A percentile compares a stretch with the other conserved stretches of the same genome.
phyloP scores from a whole-genome alignment of 352 stramenopile genomes.

The Phytophthora lateralis region DNA sequence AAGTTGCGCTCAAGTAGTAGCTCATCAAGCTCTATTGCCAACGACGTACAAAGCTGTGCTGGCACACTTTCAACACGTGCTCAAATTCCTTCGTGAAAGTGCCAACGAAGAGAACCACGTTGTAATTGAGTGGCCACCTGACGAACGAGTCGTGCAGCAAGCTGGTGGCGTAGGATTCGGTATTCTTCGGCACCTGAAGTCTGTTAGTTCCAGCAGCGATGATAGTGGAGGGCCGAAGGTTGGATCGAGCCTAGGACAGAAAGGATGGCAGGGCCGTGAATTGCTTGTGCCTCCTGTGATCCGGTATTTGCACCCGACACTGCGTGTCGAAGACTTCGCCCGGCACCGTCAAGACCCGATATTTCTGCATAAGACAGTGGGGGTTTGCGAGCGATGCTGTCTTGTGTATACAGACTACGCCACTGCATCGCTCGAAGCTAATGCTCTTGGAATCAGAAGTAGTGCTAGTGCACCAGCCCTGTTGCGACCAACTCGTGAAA shows the following conservation, averaged over 20 bases:
- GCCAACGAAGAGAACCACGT: conserved; percentile 50
- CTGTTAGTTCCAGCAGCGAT: conserved; percentile 15
- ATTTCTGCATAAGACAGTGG: conserved; percentile 93
- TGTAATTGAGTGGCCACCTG: conserved; percentile 90
- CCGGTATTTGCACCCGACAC: conserved; percentile 87
- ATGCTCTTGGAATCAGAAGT: conserved; percentile 50
- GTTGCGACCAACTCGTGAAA: conserved; percentile 62
- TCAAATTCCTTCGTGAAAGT: conserved; percentile 63
- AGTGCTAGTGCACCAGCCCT: conserved; percentile 63
- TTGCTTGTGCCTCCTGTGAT: conserved; percentile 93
- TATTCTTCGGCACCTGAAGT: conserved; percentile 48
- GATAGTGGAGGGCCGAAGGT: conserved; percentile 9
- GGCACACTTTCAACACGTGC: conserved; percentile 92
- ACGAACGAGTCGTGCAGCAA: conserved; percentile 85
- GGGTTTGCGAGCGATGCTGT: conserved; percentile 93
- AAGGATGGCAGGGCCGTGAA: conserved; percentile 43
- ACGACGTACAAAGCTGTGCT: conserved; percentile 95
- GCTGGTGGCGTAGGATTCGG: conserved; percentile 94
- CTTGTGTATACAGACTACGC: conserved; percentile 93
- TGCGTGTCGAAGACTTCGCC: conserved; percentile 84
- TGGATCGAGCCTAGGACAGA: conserved; percentile 9
- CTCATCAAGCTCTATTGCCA: conserved; percentile 73
- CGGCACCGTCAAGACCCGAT: conserved; percentile 92
- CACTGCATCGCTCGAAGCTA: conserved; percentile 73
- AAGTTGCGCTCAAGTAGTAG: conserved; percentile 82